Evolutionary conservation across 2,329 filamentous ascomycete species (phyloP).

Genomic region (Leptodontidium sp.): DNA sequence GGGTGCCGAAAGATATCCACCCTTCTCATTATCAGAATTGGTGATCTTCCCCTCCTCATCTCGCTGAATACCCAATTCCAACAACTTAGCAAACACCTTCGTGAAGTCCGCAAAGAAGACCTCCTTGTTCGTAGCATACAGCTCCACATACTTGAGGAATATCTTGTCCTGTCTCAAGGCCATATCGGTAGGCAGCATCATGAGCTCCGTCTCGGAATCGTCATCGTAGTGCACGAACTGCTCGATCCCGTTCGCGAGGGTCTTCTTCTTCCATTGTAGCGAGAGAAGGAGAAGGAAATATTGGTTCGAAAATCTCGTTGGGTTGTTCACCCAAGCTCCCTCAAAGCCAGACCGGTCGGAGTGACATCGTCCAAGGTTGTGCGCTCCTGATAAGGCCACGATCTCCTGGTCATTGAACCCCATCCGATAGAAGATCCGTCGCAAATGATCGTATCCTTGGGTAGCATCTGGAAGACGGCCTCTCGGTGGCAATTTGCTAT

Average conservation of each 20-base stretch:
- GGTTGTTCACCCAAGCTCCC: constrained; percentile 66
- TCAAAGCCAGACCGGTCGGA: constrained; percentile 63
- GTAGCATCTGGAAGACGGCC: constrained; percentile 64
- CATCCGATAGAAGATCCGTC: constrained; percentile 66
- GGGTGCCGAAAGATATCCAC: constrained; percentile 63
- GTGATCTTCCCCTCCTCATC: constrained; percentile 60
- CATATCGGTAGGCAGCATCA: constrained; percentile 74
- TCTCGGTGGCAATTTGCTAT: constrained; percentile 64
- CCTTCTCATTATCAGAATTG: constrained; percentile 64
- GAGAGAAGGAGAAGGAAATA: constrained; percentile 62
- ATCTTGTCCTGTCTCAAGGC: constrained; percentile 60
- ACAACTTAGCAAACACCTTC: constrained; percentile 64
- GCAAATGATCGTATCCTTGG: constrained; percentile 61
- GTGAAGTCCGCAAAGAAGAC: constrained; percentile 68
- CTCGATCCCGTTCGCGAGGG: constrained; percentile 57
- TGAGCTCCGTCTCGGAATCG: constrained; percentile 61
- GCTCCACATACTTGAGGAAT: constrained; percentile 64
- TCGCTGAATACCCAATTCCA: constrained; percentile 66
- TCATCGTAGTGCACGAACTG: constrained; percentile 69
- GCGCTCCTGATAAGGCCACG: constrained; percentile 62
- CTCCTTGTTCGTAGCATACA: constrained; percentile 68
- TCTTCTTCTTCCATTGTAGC: constrained; percentile 63
- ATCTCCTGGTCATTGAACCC: constrained; percentile 68
- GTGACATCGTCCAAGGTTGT: constrained; percentile 64
- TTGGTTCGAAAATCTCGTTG: constrained; percentile 65